Base-by-base conservation (phyloP, 106 monocot genomes). In the Hemerocallis citrina region DNA sequence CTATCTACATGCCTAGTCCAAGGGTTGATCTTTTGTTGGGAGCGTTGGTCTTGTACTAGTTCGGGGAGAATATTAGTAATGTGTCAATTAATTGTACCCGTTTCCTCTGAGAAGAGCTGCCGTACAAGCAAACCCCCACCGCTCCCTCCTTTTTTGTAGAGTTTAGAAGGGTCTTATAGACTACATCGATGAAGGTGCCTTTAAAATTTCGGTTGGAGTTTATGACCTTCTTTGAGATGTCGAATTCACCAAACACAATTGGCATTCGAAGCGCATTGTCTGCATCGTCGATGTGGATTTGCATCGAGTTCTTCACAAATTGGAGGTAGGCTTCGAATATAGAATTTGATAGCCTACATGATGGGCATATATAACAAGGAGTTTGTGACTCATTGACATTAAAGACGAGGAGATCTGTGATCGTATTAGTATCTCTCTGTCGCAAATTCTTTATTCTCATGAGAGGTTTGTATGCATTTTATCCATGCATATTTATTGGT, bases 101-200 rank as follows among this genome's bases (percentile, higher is more conserved):
- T n/a, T n/a, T n/a, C n/a, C 20, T 86, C 77, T 0, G 89, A 77
- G 54, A 85, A 89, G 17, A 82, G 48, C 68, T 89, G 89, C 89
- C 89, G 85, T 17, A 90, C 34, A 13, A 85, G 75, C 38, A 78
- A 62, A 4, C 81, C 81, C 19, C 67, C 73, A 5, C 73, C 75
- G n/a, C 86, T 63, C 15, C 91, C 86, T 15, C 77, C 84, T 13
- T 11, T 52, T 34, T 59, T 72, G 0, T 79, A 67, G 1, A 77
- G 83, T 65, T 70, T 80, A 22, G 80, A 57, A n/a, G 80, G 12
- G 6, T 68, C 72, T n/a, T n/a, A 58, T 80, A 86, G 22, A 86
- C 77, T n/a, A 63, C 35, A 27, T 23, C 37, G 62, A 92, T 72
- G 82, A 86, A 74, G 4, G 24, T 6, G 59, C 83, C 80, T 27